Evolutionary conservation across 768 basidiomycete genomes (phyloP).

Genomic region (Melanogaster broomeanus): DNA sequence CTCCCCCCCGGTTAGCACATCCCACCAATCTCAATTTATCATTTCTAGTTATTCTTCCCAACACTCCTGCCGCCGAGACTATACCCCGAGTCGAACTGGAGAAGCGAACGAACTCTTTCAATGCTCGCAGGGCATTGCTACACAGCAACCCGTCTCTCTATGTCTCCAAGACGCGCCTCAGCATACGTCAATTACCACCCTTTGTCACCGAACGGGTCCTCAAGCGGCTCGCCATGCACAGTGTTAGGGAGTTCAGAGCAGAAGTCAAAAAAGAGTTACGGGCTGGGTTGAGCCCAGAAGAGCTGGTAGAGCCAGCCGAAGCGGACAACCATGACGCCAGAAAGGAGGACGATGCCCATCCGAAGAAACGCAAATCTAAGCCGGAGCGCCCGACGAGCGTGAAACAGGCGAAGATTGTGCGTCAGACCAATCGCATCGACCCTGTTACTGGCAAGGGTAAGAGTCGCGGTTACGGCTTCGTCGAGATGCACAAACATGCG

Average conservation of each 20-base stretch:
- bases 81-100: conserved; percentile 79
- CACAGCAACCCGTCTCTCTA: conserved; percentile 92
- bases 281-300: conserved; percentile 67
- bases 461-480: conserved; percentile 93
- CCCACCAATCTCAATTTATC: neutral
- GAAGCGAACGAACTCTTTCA: conserved; percentile 82
- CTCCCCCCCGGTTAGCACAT: too few relatives aligned
- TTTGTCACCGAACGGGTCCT: conserved; percentile 89
- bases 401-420: conserved; percentile 90
- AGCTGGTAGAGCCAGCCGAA: conserved; percentile 52
- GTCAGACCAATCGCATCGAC: conserved; percentile 88
- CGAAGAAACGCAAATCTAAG: conserved; percentile 24
- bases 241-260: conserved; percentile 73
- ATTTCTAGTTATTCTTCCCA: conserved; percentile 81
- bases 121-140: conserved; percentile 78
- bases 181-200: conserved; percentile 88
- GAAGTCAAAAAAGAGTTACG: conserved; percentile 71
- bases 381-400: conserved; percentile 50
- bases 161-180: conserved; percentile 92
- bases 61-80: conserved; percentile 73
- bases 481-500: conserved; percentile 85
- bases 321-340: conserved; percentile 30
- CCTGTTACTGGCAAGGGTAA: conserved; percentile 82
- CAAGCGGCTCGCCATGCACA: conserved; percentile 84
- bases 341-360: conserved; percentile 19